Base-by-base conservation (phyloP, 2,329 filamentous ascomycete species). In the Setomelanomma holmii region DNA sequence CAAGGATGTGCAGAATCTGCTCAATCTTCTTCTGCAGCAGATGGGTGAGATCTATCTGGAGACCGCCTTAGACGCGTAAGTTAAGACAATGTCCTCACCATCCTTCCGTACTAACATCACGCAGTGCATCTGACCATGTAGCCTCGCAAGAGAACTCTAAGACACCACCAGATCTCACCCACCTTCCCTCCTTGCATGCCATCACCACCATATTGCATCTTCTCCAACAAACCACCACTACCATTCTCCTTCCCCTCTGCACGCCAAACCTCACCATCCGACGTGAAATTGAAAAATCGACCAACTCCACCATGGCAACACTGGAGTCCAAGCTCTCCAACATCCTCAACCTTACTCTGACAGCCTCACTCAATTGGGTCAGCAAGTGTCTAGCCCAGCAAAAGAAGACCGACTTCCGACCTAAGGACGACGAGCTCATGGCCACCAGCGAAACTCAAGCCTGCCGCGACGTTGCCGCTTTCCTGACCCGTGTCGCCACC, bases 191-290 rank as follows among this genome's bases (percentile, higher is more conserved):
- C 8, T 82, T 98, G 33, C 88, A 90, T 27, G 86, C 89, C 2
- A 90, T 91, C 7, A 91, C 96, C 47, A 93, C 88, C 47, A 93
- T 97, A 58, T 89, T 95, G 7, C 93, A 93, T 71, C 85, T 99
- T 63, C 96, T 98, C 86, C 88, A 93, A 63, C 91, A 91, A 56
- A 96, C 95, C 65, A 93, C 96, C 62, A 87, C 89, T 53, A 93
- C 92, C 4, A 91, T 98, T 14, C 86, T 99, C 19, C 89, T 98
- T 60, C 91, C 92, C 10, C 84, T 99, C 7, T 93, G 93, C 19
- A 87, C 93, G 51, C 87, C 89, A 48, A 97, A 96, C 75, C 89
- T 96, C 17, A 97, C 92, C 1, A 91, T 96, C 47, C 87, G 91
- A 39, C 86, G 91, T 54, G 91, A 90, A 69, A 93, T 97, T 85